These are phyloP conservation scores for Paraconiothyrium sp. DNA, from an alignment of 2,329 filamentous ascomycete species.

Conservation along the genomic window DNA sequence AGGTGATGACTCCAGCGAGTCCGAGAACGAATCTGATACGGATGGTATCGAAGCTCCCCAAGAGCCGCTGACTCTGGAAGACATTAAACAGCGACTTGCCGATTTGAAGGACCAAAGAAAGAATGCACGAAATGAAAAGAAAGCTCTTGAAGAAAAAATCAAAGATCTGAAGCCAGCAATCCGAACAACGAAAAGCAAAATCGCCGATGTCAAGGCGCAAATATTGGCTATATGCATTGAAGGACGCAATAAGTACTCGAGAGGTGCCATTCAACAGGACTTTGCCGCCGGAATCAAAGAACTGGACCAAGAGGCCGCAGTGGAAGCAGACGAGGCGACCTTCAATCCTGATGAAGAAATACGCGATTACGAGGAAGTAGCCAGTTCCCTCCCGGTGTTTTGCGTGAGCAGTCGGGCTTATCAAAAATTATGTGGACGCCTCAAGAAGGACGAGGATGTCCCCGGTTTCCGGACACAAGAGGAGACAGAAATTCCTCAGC, in stretches of 20 bases:
- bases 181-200: slow-evolving; percentile 37
- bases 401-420: slow-evolving; percentile 71
- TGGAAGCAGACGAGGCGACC: slow-evolving; percentile 63
- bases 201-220: slow-evolving; percentile 44
- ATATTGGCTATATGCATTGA: slow-evolving; percentile 60
- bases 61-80: slow-evolving; percentile 52
- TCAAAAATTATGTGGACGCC: slow-evolving; percentile 67
- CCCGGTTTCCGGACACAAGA: slow-evolving; percentile 62
- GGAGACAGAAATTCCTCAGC: slow-evolving; percentile 68
- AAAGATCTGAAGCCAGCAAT: slow-evolving; percentile 42
- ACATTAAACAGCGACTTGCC: slow-evolving; percentile 55
- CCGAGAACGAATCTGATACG: slow-evolving; percentile 32
- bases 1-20: slow-evolving; percentile 36
- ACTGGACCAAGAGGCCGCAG: slow-evolving; percentile 65
- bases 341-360: slow-evolving; percentile 65
- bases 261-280: slow-evolving; percentile 64
- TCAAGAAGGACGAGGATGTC: slow-evolving; percentile 62
- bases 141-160: slow-evolving; percentile 41
- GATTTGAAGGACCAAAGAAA: slow-evolving; percentile 57
- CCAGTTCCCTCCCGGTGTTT: slow-evolving; percentile 67
- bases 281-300: slow-evolving; percentile 69
- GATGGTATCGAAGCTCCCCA: slow-evolving; percentile 34
- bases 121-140: slow-evolving; percentile 45
- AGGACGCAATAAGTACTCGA: slow-evolving; percentile 66
- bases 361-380: slow-evolving; percentile 68